Base-by-base conservation (phyloP, 2,329 filamentous ascomycete genomes). In the Colletotrichum sp. region DNA sequence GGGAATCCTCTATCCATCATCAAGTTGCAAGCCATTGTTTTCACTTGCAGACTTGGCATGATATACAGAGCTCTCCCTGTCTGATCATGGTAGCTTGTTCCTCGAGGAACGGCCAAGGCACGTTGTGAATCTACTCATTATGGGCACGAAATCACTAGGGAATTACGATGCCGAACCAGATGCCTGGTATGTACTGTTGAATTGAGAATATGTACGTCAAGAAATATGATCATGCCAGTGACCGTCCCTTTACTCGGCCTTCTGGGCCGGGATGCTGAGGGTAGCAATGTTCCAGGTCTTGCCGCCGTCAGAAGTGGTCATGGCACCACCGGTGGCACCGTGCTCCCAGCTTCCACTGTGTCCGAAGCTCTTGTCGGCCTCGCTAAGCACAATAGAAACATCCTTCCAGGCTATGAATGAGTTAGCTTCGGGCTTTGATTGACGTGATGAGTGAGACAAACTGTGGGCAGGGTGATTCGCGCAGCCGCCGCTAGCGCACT, bases 401-500 rank as follows among this genome's bases (percentile, higher is more conserved):
- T 69, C 28, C 2, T 64, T 36, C 70, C 70, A 73, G 30, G 55
- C 70, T 69, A 9, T 13, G 9, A 2, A 10, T 12, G 3, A 10
- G 39, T 73, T 18, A 62, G 56, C 18, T 30, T 27, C 12, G 7
- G 2, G 22, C 9, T 9, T 36, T 30, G 5, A 4, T 18, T 15
- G n/a, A 3, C 16, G 5, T 3, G 27, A 13, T 12, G 6, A 36
- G 10, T 8, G 15, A 4, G 12, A 62, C 70, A 1, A n/a, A 73
- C 70, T 73, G 25, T 73, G 70, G 6, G 65, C 65, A 9, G 70
- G 70, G 30, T 62, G 55, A 6, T 39, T 27, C 18, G 65, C 65
- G 65, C 70, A 73, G 39, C 22, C 30, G 39, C 70, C 70, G 3
- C 22, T 62, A 6, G 70, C 70, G 65, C 70, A 73, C 22, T 69